Percentiles rank a stretch among this genome's conserved stretches.
phyloP scores from a whole-genome alignment of 139 green algal species.

The Astrephomene gubernaculifera region DNA sequence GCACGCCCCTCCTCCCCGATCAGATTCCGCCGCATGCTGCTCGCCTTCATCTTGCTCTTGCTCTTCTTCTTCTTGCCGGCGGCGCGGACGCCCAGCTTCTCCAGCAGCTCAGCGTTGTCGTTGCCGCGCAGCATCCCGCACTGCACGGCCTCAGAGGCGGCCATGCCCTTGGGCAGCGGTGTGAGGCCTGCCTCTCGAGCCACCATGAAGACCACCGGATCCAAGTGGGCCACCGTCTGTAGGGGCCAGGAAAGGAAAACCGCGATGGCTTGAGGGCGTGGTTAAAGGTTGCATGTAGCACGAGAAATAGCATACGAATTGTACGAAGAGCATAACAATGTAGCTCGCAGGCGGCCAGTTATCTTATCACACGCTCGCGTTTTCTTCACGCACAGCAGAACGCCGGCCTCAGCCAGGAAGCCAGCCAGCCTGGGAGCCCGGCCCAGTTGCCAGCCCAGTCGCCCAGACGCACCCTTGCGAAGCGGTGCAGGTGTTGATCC shows the following conservation, averaged over 20 bases:
- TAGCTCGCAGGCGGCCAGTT: no score
- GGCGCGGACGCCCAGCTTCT: background rate
- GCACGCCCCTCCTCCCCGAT: no score
- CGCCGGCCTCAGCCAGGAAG: background rate
- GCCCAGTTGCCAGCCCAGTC: no score
- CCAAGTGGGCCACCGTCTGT: constrained; percentile 25
- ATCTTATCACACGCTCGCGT: no score
- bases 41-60: no score
- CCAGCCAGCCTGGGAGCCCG: no score
- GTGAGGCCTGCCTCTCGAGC: background rate
- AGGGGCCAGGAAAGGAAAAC: background rate
- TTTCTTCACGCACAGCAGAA: background rate
- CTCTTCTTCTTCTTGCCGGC: background rate
- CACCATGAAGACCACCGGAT: constrained; percentile 16
- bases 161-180: background rate
- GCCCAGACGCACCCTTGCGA: constrained; percentile 15
- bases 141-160: background rate
- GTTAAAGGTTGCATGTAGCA: background rate
- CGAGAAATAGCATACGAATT: no score
- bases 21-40: no score
- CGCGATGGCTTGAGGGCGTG: background rate
- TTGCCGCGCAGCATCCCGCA: constrained; percentile 32
- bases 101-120: background rate
- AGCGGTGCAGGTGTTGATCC: constrained; percentile 21
- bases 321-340: no score